phyloP scores from a whole-genome alignment of 495 filamentous ascomycete genomes.

The Penicillium steckii region DNA sequence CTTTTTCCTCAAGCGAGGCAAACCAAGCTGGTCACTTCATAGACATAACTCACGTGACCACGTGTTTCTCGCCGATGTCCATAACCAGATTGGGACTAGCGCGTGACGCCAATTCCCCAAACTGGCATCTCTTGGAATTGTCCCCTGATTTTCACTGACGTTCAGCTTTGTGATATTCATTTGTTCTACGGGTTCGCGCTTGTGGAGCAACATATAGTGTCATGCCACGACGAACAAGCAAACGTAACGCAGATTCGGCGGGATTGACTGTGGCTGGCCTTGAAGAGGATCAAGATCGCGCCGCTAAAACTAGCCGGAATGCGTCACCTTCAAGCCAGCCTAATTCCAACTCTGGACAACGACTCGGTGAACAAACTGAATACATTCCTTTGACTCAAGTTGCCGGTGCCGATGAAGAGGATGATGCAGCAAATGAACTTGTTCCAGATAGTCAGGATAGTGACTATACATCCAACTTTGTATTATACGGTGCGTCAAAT shows the following conservation, averaged over 20 bases:
- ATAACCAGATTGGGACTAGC: slow-evolving; percentile 10
- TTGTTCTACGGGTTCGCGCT: too few relatives aligned
- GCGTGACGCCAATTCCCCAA: too few relatives aligned
- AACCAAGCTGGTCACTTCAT: too few relatives aligned
- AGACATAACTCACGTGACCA: slow-evolving; percentile 13
- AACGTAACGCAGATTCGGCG: slow-evolving; percentile 21
- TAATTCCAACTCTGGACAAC: slow-evolving; percentile 20
- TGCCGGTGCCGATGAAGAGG: slow-evolving; percentile 34
- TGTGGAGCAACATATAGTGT: neutral
- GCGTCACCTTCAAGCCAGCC: neutral
- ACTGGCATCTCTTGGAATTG: neutral
- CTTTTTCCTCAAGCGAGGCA: too few relatives aligned
- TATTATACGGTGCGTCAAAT: slow-evolving; percentile 49
- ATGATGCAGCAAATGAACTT: slow-evolving; percentile 33
- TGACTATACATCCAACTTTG: slow-evolving; percentile 36
- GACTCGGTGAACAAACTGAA: slow-evolving; percentile 34
- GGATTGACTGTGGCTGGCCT: slow-evolving; percentile 9
- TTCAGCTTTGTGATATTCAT: neutral
- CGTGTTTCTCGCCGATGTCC: slow-evolving; percentile 8
- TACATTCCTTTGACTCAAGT: slow-evolving; percentile 38
- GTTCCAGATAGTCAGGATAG: slow-evolving; percentile 41
- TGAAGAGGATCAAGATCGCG: slow-evolving; percentile 18
- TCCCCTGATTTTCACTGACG: neutral
- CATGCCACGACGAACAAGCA: slow-evolving; percentile 10
- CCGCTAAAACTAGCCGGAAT: slow-evolving; percentile 13